Percentiles rank a stretch among this genome's conserved stretches.
Evolutionary conservation across 2,329 filamentous ascomycete species (phyloP).

Genomic region (Chaetothyriales sp.): DNA sequence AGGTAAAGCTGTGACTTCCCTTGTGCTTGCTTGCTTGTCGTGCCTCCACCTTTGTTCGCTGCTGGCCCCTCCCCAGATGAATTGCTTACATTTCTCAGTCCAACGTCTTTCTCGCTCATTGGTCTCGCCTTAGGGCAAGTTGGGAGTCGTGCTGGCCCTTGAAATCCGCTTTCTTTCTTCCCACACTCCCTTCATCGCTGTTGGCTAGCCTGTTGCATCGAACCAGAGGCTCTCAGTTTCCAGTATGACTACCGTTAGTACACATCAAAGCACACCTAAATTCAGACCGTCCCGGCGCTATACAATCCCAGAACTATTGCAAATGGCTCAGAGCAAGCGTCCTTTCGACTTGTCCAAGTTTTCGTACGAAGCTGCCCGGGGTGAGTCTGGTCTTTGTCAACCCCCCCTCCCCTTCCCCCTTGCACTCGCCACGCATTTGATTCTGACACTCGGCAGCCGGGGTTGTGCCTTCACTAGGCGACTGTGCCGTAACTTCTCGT

Average conservation of each 20-base stretch:
- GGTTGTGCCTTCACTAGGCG: constrained; percentile 15
- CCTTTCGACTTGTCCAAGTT: constrained; percentile 18
- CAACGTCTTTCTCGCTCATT: neutral
- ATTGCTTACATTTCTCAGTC: neutral
- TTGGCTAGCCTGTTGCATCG: neutral
- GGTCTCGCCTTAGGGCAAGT: neutral
- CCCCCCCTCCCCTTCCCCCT: no score
- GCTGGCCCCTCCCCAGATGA: neutral
- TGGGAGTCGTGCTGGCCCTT: neutral
- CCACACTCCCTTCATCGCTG: neutral
- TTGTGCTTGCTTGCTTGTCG: neutral
- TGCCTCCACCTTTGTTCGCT: neutral
- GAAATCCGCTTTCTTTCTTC: neutral
- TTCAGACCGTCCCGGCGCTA: constrained; percentile 8
- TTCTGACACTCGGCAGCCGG: constrained; percentile 13
- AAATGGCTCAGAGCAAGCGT: constrained; percentile 10
- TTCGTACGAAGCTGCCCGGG: constrained; percentile 16
- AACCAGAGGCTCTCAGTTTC: neutral
- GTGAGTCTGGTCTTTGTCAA: constrained; percentile 7
- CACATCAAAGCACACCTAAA: constrained; percentile 9
- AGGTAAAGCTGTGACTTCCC: neutral
- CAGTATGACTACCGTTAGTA: constrained; percentile 11
- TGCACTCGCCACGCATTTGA: neutral
- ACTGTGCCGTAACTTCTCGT: constrained; percentile 13
- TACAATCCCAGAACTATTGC: constrained; percentile 11